Evolutionary conservation across 257 asterid species (phyloP).

Genomic region (Cordia subcordata): DNA sequence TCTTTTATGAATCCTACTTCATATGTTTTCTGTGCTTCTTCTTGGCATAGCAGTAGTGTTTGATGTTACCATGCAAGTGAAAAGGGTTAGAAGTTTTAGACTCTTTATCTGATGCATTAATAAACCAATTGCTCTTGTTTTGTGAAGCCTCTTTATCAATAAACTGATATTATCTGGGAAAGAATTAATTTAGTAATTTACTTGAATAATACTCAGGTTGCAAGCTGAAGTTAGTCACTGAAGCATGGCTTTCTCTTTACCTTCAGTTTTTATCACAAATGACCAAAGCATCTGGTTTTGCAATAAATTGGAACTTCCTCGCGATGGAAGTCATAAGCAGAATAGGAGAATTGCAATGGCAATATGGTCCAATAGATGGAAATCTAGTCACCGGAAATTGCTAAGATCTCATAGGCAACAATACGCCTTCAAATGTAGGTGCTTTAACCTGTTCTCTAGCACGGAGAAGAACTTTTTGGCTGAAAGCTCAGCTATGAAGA

Average conservation of each 20-base stretch:
- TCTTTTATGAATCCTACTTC: too few species aligned
- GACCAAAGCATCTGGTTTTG: conserved; percentile 41
- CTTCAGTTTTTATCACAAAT: conserved; percentile 49
- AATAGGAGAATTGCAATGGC: conserved; percentile 19
- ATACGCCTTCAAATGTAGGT: conserved; percentile 30
- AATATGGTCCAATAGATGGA: conserved; percentile 35
- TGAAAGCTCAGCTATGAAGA: conserved; percentile 13
- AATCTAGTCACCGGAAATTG: conserved; percentile 27
- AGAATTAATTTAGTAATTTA: neutral
- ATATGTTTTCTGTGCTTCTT: too few species aligned
- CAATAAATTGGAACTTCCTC: conserved; percentile 25
- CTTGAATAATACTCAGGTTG: conserved; percentile 11
- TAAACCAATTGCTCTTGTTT: neutral
- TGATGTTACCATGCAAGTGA: neutral
- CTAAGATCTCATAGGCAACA: conserved; percentile 31
- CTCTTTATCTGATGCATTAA: neutral
- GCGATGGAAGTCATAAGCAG: conserved; percentile 28
- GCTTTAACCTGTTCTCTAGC: conserved; percentile 25
- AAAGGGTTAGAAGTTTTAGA: neutral
- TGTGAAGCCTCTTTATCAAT: neutral
- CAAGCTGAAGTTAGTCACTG: conserved; percentile 8
- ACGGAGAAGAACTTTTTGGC: conserved; percentile 23
- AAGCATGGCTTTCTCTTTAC: conserved; percentile 59
- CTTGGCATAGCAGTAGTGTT: too few species aligned
- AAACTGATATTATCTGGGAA: neutral